Evolutionary conservation across 73 alveolate genomes (phyloP).

Genomic region (Effrenium voratum): DNA sequence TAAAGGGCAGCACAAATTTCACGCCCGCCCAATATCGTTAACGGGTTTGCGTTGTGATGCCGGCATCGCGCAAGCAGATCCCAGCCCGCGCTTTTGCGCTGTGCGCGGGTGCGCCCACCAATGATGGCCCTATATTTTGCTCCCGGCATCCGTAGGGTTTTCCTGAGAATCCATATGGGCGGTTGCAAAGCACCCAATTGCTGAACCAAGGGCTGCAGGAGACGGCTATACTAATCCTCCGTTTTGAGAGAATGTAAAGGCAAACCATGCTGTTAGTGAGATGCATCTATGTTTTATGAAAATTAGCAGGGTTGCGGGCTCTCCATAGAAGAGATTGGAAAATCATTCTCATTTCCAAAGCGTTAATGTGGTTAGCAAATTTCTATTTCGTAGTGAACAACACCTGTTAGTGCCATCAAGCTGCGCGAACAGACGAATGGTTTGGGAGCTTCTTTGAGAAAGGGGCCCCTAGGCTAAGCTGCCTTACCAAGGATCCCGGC

Average conservation of each 20-base stretch:
- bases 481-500: neutral
- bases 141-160: conserved; percentile 1
- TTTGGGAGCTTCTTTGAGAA: neutral
- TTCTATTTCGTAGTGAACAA: neutral
- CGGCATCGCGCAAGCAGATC: neutral
- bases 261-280: neutral
- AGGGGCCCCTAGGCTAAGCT: neutral
- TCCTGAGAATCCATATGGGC: neutral
- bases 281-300: neutral
- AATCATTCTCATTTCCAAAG: neutral
- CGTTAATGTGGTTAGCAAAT: neutral
- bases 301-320: neutral
- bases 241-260: neutral
- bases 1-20: neutral
- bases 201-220: neutral
- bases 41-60: conserved; percentile 10
- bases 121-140: neutral
- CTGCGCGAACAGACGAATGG: neutral
- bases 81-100: neutral
- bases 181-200: too few relatives aligned
- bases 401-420: neutral
- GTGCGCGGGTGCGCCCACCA: neutral
- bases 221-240: neutral
- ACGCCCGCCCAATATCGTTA: neutral
- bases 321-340: neutral